Percentiles rank a stretch among this genome's conserved stretches.
Evolutionary conservation across 139 green algal genomes (phyloP).

Genomic region (Chlorella sorokiniana): DNA sequence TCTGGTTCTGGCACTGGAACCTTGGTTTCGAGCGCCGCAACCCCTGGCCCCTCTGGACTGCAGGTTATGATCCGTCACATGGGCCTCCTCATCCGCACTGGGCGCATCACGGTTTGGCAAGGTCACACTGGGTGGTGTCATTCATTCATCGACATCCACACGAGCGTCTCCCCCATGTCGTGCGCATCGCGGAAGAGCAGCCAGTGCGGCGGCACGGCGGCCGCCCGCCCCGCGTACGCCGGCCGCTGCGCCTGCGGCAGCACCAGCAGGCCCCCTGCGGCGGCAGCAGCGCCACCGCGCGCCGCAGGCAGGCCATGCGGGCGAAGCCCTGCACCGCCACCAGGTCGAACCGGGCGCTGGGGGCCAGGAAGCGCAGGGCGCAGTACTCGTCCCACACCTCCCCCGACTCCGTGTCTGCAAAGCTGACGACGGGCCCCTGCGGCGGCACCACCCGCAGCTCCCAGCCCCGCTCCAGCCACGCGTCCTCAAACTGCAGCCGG

Average conservation of each 20-base stretch:
- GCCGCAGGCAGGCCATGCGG: constrained; percentile 23
- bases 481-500: constrained; percentile 5
- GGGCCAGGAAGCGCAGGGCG: not conserved
- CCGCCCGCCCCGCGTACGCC: not conserved
- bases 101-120: no score
- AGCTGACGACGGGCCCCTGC: not conserved
- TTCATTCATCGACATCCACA: constrained; percentile 22
- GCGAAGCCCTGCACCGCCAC: constrained; percentile 24
- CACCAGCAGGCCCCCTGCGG: constrained; percentile 31
- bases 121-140: not conserved
- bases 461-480: not conserved
- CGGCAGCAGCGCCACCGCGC: constrained; percentile 12
- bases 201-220: constrained; percentile 21
- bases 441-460: constrained; percentile 6
- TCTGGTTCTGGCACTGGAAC: no score
- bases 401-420: constrained; percentile 1
- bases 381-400: not conserved
- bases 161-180: constrained; percentile 6
- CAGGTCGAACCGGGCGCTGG: not conserved
- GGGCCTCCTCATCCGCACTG: no score
- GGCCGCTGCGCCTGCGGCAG: constrained; percentile 26
- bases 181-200: constrained; percentile 8
- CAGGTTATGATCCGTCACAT: no score
- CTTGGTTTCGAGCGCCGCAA: no score
- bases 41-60: no score